Evolutionary conservation across 768 basidiomycete species (phyloP), one percentile per base, ranked within the genome.

Genomic region (Dioszegia hungarica): DNA sequence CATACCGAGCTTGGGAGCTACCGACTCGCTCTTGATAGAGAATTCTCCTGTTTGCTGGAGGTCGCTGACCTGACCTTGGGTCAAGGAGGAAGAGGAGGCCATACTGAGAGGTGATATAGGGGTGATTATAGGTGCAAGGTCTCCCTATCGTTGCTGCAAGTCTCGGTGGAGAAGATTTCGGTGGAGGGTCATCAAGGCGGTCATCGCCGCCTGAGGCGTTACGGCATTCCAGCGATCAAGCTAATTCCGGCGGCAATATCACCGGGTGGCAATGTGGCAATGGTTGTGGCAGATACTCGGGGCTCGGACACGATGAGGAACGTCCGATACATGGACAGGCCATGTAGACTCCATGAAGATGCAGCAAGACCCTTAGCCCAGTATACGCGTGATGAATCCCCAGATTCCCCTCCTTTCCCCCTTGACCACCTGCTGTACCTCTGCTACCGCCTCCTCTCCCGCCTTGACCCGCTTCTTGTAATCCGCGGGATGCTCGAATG

Each of bases 401-500:
- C 52, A 54, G 6, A 54, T 27, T 43, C 52, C 52, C 10, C 45
- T 60, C 36, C 49, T 39, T 19, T 37, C 25, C 3, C 36, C 37
- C 20, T 12, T 27, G 10, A 12, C 9, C 10, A 51, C 49, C 45
- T 47, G 37, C 28, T 40, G 36, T 17, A 43, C 58, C 4, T 38
- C 58, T 4, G 50, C 45, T 46, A 54, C 40, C 5, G 34, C 63
- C 14, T 69, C 71, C 36, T 72, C 74, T 11, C 45, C 59, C 5
- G 62, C 59, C 52, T 69, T 66, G 56, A 66, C 53, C 38, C 88
- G 80, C 31, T 83, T 83, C 77, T 95, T 93, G 75, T 88, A 93
- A 46, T 87, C 85, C 0, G 84, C 82, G 0, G 91, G 91, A 8
- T 82, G 83, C 63, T 93, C 91, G 14, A 72, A 74, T 17, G 78